A percentile compares a stretch with the other conserved stretches of the same genome.
Evolutionary conservation across 2,329 filamentous ascomycete species (phyloP).

Genomic region (Penicillium thymicola): DNA sequence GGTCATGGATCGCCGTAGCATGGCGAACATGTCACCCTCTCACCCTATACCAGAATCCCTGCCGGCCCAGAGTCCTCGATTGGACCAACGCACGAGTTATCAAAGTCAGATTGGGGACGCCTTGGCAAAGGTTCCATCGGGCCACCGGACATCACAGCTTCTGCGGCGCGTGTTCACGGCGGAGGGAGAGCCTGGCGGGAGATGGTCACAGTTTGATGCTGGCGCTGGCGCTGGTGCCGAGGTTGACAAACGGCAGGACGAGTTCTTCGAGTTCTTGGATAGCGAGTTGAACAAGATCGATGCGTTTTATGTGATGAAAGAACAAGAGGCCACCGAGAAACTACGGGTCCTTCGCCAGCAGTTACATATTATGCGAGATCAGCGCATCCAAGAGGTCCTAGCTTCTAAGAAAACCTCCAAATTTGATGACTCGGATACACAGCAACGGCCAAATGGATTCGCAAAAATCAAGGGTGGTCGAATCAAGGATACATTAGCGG

Average conservation of each 20-base stretch:
- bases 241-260: slow-evolving; percentile 69
- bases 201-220: slow-evolving; percentile 53
- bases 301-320: slow-evolving; percentile 80
- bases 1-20: slow-evolving; percentile 18
- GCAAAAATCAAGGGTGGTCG: slow-evolving; percentile 25
- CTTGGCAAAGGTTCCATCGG: slow-evolving; percentile 27
- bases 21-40: slow-evolving; percentile 2
- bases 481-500: slow-evolving; percentile 43
- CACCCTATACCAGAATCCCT: not conserved
- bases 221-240: slow-evolving; percentile 48
- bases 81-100: slow-evolving; percentile 4
- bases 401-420: slow-evolving; percentile 37
- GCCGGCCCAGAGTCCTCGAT: slow-evolving; percentile 7
- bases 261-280: slow-evolving; percentile 85
- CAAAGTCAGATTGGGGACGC: slow-evolving; percentile 17
- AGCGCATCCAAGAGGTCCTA: slow-evolving; percentile 69
- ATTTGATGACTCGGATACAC: slow-evolving; percentile 22
- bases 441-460: slow-evolving; percentile 23
- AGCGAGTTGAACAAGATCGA: slow-evolving; percentile 88
- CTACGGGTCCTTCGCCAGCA: slow-evolving; percentile 72
- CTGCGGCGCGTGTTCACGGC: slow-evolving; percentile 42
- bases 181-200: slow-evolving; percentile 40
- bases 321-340: slow-evolving; percentile 75
- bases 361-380: slow-evolving; percentile 87
- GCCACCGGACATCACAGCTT: slow-evolving; percentile 29